Percentiles rank a stretch among this genome's conserved stretches.
These are phyloP conservation scores for Saccharomycopsis sp. DNA, from an alignment of 805 yeast genomes.

Conservation along the genomic window DNA sequence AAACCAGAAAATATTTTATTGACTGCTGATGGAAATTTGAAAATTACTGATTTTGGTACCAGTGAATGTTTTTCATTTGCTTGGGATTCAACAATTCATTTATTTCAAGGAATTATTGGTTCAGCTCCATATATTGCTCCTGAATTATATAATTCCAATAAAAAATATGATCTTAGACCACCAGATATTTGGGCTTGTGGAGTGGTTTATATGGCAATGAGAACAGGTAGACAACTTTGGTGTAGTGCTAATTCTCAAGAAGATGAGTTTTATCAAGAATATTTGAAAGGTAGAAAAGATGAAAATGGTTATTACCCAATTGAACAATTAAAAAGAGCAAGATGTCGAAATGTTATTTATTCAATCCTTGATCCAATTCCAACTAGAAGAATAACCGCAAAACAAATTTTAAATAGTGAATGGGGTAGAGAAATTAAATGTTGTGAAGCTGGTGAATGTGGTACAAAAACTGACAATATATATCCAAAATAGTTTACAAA, in stretches of 20 bases:
- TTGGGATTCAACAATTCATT: slow-evolving; percentile 62
- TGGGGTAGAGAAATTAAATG: slow-evolving; percentile 89
- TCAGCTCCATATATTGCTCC: slow-evolving; percentile 89
- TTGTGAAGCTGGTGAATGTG: slow-evolving; percentile 55
- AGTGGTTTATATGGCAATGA: slow-evolving; percentile 85
- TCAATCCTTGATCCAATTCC: slow-evolving; percentile 92
- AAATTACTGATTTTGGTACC: slow-evolving; percentile 84
- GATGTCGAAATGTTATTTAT: slow-evolving; percentile 88
- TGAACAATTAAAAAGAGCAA: slow-evolving; percentile 70
- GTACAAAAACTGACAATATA: slow-evolving; percentile 9
- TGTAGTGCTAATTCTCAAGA: slow-evolving; percentile 59
- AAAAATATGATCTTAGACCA: slow-evolving; percentile 69
- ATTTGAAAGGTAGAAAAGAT: slow-evolving; percentile 68
- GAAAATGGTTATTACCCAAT: slow-evolving; percentile 88
- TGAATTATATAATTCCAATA: slow-evolving; percentile 52
- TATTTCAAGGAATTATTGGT: slow-evolving; percentile 72
- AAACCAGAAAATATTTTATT: slow-evolving; percentile 79
- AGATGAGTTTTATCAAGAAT: slow-evolving; percentile 72
- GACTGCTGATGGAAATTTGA: slow-evolving; percentile 61
- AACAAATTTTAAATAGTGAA: slow-evolving; percentile 81
- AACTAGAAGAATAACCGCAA: slow-evolving; percentile 73
- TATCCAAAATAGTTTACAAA: too few relatives aligned
- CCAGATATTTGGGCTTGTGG: slow-evolving; percentile 93
- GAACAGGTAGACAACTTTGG: slow-evolving; percentile 94
- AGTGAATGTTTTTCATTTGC: slow-evolving; percentile 78